These are phyloP conservation scores for Mycosphaerella sp. DNA, from an alignment of 2,329 filamentous ascomycete species.

Conservation along the genomic window DNA sequence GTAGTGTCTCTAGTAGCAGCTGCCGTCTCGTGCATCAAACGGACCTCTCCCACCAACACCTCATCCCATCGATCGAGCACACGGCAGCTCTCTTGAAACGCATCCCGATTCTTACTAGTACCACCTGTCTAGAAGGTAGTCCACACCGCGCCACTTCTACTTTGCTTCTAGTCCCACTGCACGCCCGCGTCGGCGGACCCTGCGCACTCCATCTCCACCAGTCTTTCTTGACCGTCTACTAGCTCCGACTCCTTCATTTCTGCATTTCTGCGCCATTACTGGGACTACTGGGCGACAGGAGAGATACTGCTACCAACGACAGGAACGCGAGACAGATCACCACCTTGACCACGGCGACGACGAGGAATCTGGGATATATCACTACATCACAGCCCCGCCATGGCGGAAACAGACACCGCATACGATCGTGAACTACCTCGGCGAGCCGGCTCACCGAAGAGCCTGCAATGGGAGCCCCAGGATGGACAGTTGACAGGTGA, in stretches of 20 bases:
- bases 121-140: neutral
- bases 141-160: neutral
- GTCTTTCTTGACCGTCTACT: neutral
- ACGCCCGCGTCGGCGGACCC: slow-evolving; percentile 5
- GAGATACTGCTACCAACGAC: neutral
- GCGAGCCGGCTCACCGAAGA: slow-evolving; percentile 7
- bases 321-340: neutral
- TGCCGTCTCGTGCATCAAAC: neutral
- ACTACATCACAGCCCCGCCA: neutral
- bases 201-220: slow-evolving; percentile 3
- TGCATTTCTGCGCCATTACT: slow-evolving; percentile 1
- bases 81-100: neutral
- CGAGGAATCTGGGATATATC: neutral
- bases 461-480: slow-evolving; percentile 7
- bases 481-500: slow-evolving; percentile 3
- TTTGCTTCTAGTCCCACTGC: neutral
- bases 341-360: neutral
- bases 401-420: slow-evolving; percentile 9
- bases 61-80: neutral
- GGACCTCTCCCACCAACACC: neutral
- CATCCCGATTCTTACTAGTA: slow-evolving; percentile 5
- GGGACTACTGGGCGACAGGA: neutral
- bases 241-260: neutral
- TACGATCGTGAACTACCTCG: slow-evolving; percentile 5
- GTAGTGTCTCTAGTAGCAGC: neutral